phyloP scores from a whole-genome alignment of 768 basidiomycete species.

The Tricholoma sp. region DNA sequence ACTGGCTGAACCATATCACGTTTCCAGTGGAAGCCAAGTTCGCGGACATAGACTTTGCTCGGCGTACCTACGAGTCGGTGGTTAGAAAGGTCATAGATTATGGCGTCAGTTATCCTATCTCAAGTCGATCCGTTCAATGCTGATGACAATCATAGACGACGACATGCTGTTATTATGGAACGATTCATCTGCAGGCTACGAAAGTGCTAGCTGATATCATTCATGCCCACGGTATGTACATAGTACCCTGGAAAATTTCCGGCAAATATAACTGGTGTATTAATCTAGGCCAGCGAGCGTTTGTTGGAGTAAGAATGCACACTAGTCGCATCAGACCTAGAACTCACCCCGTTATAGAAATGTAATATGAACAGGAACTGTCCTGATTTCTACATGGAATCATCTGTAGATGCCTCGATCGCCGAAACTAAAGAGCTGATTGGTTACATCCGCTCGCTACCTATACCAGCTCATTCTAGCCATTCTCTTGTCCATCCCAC shows the following conservation, averaged over 20 bases:
- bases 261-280: constrained; percentile 1
- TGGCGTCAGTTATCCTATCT: constrained; percentile 47
- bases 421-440: constrained; percentile 61
- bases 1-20: constrained; percentile 82
- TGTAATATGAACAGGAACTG: constrained; percentile 85
- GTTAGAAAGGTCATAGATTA: constrained; percentile 65
- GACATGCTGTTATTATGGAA: constrained; percentile 89
- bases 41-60: constrained; percentile 62
- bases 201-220: constrained; percentile 78
- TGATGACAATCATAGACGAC: constrained; percentile 58
- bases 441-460: constrained; percentile 57
- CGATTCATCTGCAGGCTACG: constrained; percentile 75
- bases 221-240: constrained; percentile 45
- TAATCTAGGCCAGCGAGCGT: constrained; percentile 68
- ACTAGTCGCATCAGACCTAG: not conserved
- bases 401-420: constrained; percentile 54
- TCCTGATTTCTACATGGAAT: constrained; percentile 67
- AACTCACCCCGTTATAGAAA: constrained; percentile 44
- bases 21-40: constrained; percentile 88
- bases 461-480: constrained; percentile 21
- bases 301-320: constrained; percentile 63
- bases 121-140: not conserved
- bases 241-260: not conserved
- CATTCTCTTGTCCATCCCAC: constrained; percentile 78
- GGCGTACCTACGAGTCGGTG: constrained; percentile 60